Conservation (phyloP, 2,329 filamentous ascomycete species). For the Fusarium burgessii region DNA sequence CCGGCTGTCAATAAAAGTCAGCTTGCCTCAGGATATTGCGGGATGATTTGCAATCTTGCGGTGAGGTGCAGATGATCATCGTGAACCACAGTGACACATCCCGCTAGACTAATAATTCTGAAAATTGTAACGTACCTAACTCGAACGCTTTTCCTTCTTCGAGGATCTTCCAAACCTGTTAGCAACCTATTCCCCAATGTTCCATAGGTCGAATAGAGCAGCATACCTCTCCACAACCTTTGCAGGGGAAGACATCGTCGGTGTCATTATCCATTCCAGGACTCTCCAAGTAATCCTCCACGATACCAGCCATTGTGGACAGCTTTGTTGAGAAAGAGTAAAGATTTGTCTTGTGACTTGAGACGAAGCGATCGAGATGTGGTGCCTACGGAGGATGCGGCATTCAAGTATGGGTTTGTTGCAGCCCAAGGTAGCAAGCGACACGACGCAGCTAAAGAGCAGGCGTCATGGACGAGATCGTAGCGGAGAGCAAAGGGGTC, state of each 20-base stretch:
- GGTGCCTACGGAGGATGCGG: slow-evolving; percentile 23
- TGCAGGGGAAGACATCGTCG: slow-evolving; percentile 90
- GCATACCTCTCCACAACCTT: slow-evolving; percentile 89
- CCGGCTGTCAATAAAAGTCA: slow-evolving; percentile 71
- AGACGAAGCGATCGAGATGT: slow-evolving; percentile 25
- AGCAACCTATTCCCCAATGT: slow-evolving; percentile 25
- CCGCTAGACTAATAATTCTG: not conserved
- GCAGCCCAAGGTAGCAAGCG: slow-evolving; percentile 39
- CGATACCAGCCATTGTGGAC: slow-evolving; percentile 59
- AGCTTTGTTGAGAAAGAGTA: slow-evolving; percentile 19
- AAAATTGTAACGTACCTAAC: slow-evolving; percentile 74
- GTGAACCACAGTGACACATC: not conserved
- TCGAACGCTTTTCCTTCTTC: slow-evolving; percentile 99
- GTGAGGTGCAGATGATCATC: slow-evolving; percentile 12
- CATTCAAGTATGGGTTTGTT: slow-evolving; percentile 38
- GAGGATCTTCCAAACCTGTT: slow-evolving; percentile 74
- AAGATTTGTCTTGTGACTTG: slow-evolving; percentile 16
- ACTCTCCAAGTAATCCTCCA: slow-evolving; percentile 72
- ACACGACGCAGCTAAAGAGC: slow-evolving; percentile 39
- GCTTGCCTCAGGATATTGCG: slow-evolving; percentile 38
- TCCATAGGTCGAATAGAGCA: not conserved
- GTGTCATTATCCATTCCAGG: slow-evolving; percentile 77
- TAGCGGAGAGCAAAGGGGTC: slow-evolving; percentile 17
- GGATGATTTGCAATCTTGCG: slow-evolving; percentile 25
- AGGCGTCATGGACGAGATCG: slow-evolving; percentile 43